Evolutionary conservation across 345 rosid species (phyloP), one percentile per base, ranked within the genome.

Genomic region (Kandelia obovata): DNA sequence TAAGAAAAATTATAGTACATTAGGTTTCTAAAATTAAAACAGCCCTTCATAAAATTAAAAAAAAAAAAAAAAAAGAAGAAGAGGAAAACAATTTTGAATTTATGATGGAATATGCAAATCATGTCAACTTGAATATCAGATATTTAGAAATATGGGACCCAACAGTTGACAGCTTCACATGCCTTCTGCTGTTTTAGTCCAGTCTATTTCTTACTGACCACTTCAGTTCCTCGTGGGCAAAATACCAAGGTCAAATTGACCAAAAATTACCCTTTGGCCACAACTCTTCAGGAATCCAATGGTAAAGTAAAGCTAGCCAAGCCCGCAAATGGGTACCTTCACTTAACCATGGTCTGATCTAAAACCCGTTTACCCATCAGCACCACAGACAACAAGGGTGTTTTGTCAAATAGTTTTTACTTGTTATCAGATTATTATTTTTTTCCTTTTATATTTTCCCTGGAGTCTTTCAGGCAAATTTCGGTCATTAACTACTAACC

Each of bases 161-260:
- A 66, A 77, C 58, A 67, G 63, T 49, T 82, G 87, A 25, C 59
- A 55, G 17, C 59, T 25, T 55, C 59, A 85, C 87, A 80, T 80
- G 86, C 53, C 61, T 59, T 61, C 23, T 52, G 71, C 66, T 53
- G 72, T 79, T 76, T 75, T 23, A 73, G 84, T 82, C 83, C 81
- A 85, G 78, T 80, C 81, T 75, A 80, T 75, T 71, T 71, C 75
- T 34, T 23, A 69, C 82, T 80, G 81, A 77, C 66, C 65, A 62
- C 61, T 11, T 13, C 49, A 53, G 71, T 53, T 49, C 30, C 71
- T 68, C 64, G 2, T 23, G 43, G 15, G 9, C 59, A 60, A 11
- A 16, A 7, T 16, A 26, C 20, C 1, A 16, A 53, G 68, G 74
- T 71, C 68, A 63, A 63, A 55, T 53, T 39, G 53, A 11, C 28